Conservation (phyloP, 225 moss, liverwort and hornwort species). For the Marchantia paleacea region DNA sequence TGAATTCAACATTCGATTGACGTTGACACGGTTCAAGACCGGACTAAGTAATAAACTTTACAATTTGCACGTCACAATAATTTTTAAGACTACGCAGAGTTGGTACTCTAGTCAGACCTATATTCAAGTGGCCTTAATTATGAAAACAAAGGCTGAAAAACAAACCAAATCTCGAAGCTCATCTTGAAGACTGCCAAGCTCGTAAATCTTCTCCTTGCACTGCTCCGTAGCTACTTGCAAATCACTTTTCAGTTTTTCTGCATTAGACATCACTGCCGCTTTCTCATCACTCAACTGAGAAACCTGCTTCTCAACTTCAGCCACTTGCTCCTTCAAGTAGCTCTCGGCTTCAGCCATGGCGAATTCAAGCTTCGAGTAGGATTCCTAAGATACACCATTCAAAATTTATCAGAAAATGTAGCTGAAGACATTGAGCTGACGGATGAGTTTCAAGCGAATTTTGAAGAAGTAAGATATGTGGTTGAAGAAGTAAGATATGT, state of each 20-base stretch:
- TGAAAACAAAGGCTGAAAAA: background rate
- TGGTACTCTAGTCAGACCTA: background rate
- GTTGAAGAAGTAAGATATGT: no score
- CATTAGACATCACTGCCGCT: conserved; percentile 26
- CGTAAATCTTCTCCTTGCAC: conserved; percentile 29
- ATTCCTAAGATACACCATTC: conserved; percentile 47
- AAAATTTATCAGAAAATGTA: background rate
- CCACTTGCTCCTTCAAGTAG: conserved; percentile 61
- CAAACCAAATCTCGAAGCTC: conserved; percentile 52
- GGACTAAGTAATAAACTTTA: background rate
- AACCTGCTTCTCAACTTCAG: conserved; percentile 55
- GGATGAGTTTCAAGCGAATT: background rate
- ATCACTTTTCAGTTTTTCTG: conserved; percentile 42
- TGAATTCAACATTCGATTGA: background rate
- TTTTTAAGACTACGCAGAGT: background rate
- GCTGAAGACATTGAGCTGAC: background rate
- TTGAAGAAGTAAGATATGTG: no score
- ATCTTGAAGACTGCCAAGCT: conserved; percentile 53
- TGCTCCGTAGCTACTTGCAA: conserved; percentile 49
- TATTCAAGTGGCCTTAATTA: background rate
- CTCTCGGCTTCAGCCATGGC: conserved; percentile 77
- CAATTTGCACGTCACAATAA: background rate
- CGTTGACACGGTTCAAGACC: background rate
- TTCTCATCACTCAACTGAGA: conserved; percentile 56
- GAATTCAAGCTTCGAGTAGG: conserved; percentile 71